These are phyloP conservation scores for Xylaria bambusicola DNA, from an alignment of 495 filamentous ascomycete species.

Conservation along the genomic window DNA sequence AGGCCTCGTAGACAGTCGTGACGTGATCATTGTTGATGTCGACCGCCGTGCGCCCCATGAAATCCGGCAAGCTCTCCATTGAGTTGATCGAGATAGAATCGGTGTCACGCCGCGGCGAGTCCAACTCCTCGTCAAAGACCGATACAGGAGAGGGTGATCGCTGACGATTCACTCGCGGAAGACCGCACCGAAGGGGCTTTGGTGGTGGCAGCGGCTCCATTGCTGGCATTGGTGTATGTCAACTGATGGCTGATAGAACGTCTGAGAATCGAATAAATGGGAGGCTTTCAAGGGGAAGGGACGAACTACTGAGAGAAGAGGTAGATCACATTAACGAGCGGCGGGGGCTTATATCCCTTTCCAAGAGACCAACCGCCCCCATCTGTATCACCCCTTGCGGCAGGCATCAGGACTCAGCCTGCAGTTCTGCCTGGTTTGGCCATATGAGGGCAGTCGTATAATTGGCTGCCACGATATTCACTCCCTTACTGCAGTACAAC, in stretches of 20 bases:
- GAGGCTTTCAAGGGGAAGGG: not conserved
- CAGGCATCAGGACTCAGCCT: constrained; percentile 8
- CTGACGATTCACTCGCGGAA: too few relatives aligned
- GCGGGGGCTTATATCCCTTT: not conserved
- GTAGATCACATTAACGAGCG: not conserved
- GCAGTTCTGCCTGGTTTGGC: constrained; percentile 11
- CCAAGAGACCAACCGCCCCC: not conserved
- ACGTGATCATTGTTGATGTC: constrained; percentile 1
- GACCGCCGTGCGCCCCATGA: not conserved
- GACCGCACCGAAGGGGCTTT: not conserved
- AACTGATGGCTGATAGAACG: too few relatives aligned
- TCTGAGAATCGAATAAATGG: too few relatives aligned
- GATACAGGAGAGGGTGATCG: not conserved
- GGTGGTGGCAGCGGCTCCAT: too few relatives aligned
- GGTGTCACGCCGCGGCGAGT: not conserved
- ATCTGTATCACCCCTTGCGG: not conserved
- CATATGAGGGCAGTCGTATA: not conserved
- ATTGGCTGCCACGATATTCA: not conserved
- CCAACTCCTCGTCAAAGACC: not conserved
- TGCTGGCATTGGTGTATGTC: not conserved
- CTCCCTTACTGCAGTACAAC: not conserved
- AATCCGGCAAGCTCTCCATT: not conserved
- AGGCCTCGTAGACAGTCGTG: constrained; percentile 13
- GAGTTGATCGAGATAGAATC: constrained; percentile 12
- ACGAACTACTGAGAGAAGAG: not conserved